Evolutionary conservation across 2,329 filamentous ascomycete species (phyloP), one percentile per base, ranked within the genome.

Genomic region (Phaeosphaeria sp.): DNA sequence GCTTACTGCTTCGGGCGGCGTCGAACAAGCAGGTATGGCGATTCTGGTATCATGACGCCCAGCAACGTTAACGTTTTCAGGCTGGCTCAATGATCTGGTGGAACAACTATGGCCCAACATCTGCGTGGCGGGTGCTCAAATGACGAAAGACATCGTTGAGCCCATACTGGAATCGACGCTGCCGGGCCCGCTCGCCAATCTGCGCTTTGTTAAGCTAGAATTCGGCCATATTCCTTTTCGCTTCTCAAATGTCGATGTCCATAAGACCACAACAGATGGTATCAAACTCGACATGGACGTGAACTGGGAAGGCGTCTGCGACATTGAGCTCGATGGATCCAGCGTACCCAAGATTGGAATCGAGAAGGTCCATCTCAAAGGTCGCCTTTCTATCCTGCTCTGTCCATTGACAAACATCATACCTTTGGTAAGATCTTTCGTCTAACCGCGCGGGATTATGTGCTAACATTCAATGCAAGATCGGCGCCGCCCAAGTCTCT

Each of bases 221-320:
- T 67, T 83, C 8, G 81, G 81, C 0, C 53, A 65, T 2, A 69
- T 80, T 0, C 81, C 81, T 2, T 68, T 83, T 21, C 65, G 59
- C 18, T 62, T 83, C 7, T 76, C 74, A 3, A 74, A 77, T 18
- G 79, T 83, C 2, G 77, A 81, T 43, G 79, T 82, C 2, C 78
- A 80, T 67, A 82, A 80, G 73, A 78, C 78, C 4, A 73, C 78
- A 3, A 75, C 68, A 7, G 74, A 73, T 1, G 81, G 80, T 15
- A 82, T 83, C 66, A 82, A 82, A 69, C 74, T 83, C 2, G 81
- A 83, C 46, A 77, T 83, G 75, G 75, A 83, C 55, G 66, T 83
- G 2, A 67, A 69, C 17, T 83, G 81, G 81, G 77, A 82, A 30
- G 78, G 81, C 11, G 65, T 77, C 22, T 79, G 78, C 46, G 81